phyloP scores from a whole-genome alignment of 306 rosid genomes.

The Cicer cuneatum region DNA sequence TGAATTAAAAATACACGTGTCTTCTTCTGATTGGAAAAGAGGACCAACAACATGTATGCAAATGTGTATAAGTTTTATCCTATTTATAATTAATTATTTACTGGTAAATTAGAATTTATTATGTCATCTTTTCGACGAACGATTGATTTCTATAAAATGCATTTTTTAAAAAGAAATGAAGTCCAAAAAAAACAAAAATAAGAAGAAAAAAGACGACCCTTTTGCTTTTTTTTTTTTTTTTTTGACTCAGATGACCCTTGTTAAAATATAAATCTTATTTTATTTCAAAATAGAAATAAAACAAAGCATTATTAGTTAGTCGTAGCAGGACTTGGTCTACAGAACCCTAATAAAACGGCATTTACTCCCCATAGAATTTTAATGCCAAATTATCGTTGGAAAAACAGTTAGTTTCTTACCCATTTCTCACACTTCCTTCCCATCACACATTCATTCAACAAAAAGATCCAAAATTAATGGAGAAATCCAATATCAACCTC shows the following conservation, averaged over 20 bases:
- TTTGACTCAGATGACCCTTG: no score
- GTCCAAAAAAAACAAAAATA: background rate
- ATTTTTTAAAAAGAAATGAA: no score
- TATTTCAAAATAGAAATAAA: background rate
- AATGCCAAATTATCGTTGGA: constrained; percentile 49
- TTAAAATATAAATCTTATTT: no score
- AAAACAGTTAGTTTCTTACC: constrained; percentile 52
- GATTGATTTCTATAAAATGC: background rate
- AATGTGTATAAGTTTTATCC: no score
- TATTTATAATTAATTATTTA: no score
- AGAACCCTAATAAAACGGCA: background rate
- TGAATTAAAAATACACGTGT: no score
- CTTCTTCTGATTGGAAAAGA: no score
- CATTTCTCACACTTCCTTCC: constrained; percentile 48
- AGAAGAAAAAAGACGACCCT: no score
- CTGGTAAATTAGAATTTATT: no score
- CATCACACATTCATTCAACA: constrained; percentile 52
- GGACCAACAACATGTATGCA: no score
- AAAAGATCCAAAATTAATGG: constrained; percentile 75
- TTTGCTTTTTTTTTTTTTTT: no score
- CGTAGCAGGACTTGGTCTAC: constrained; percentile 1
- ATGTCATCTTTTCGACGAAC: no score
- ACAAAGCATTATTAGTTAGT: background rate
- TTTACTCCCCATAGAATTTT: constrained; percentile 26
- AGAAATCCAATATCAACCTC: constrained; percentile 19